phyloP scores from a whole-genome alignment of 768 basidiomycete genomes.

The Panaeolus cyanescens region DNA sequence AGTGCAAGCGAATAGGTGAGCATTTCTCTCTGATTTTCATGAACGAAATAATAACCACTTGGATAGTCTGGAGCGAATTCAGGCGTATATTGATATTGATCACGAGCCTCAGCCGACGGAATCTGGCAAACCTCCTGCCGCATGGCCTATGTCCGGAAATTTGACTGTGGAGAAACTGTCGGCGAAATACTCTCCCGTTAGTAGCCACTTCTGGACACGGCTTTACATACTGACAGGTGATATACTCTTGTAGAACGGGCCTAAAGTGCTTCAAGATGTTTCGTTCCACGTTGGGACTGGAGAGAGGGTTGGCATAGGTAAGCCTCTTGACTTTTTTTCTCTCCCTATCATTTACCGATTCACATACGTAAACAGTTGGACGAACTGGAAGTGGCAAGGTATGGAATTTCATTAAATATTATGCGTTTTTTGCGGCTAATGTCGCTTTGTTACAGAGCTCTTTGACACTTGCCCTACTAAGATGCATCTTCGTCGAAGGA shows the following conservation, averaged over 20 bases:
- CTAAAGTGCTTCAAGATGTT: slow-evolving; percentile 10
- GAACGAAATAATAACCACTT: background rate
- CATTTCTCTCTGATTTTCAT: background rate
- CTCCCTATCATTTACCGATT: background rate
- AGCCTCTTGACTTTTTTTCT: background rate
- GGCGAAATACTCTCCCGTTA: slow-evolving; percentile 50
- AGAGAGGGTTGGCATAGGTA: slow-evolving; percentile 14
- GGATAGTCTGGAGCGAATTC: background rate
- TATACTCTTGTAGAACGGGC: background rate
- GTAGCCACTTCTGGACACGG: slow-evolving; percentile 22
- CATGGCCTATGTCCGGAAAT: slow-evolving; percentile 65
- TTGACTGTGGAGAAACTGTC: slow-evolving; percentile 54
- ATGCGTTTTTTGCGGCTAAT: background rate
- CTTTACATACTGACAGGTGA: too few relatives aligned
- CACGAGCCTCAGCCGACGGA: slow-evolving; percentile 48
- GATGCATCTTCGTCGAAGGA: slow-evolving; percentile 56
- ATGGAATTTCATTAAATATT: background rate
- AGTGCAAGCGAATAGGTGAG: slow-evolving; percentile 45
- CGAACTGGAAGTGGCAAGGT: slow-evolving; percentile 28
- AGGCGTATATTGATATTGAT: slow-evolving; percentile 54
- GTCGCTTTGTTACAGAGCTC: slow-evolving; percentile 17
- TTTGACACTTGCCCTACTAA: slow-evolving; percentile 37
- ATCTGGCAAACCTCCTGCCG: slow-evolving; percentile 56
- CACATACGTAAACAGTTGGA: slow-evolving; percentile 14
- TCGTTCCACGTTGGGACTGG: slow-evolving; percentile 12